Evolutionary conservation across 1,139 yeast genomes (phyloP).

Genomic region (Yamadazyma dendronema): DNA sequence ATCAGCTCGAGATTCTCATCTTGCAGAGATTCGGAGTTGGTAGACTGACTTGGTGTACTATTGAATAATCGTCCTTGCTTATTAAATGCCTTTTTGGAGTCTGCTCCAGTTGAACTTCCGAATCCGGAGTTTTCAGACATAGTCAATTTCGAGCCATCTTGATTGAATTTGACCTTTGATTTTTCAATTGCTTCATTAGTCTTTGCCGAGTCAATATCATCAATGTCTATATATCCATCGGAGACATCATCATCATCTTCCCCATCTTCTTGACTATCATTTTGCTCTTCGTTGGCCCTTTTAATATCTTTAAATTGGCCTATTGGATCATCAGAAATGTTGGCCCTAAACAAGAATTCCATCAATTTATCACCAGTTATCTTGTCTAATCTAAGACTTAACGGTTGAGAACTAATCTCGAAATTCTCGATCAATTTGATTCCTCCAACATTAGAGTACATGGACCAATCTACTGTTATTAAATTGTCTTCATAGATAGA

Average conservation of each 20-base stretch:
- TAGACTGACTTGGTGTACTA: conserved; percentile 11
- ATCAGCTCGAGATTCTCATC: conserved; percentile 52
- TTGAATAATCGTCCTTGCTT: conserved; percentile 2
- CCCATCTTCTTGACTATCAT: conserved; percentile 9
- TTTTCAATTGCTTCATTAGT: conserved; percentile 7
- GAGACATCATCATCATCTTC: conserved; percentile 10
- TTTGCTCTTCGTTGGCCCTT: conserved; percentile 10
- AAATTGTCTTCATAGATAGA: conserved; percentile 20
- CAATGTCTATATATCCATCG: conserved; percentile 6
- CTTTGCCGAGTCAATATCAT: conserved; percentile 7
- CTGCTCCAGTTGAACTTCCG: neutral
- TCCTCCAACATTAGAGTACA: conserved; percentile 69
- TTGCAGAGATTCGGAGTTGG: conserved; percentile 18
- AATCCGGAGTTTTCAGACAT: neutral
- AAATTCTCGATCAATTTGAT: conserved; percentile 58
- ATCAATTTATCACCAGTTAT: conserved; percentile 55
- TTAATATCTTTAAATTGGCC: conserved; percentile 1
- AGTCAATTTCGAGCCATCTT: neutral
- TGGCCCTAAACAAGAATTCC: conserved; percentile 54
- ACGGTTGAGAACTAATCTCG: conserved; percentile 52
- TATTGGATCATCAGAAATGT: conserved; percentile 28
- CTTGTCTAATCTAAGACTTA: conserved; percentile 60
- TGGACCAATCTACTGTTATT: conserved; percentile 56
- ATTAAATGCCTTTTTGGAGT: neutral
- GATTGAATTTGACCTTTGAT: neutral